Conservation (phyloP, 2,329 filamentous ascomycete genomes). For the Cadophora luteo-olivacea region DNA sequence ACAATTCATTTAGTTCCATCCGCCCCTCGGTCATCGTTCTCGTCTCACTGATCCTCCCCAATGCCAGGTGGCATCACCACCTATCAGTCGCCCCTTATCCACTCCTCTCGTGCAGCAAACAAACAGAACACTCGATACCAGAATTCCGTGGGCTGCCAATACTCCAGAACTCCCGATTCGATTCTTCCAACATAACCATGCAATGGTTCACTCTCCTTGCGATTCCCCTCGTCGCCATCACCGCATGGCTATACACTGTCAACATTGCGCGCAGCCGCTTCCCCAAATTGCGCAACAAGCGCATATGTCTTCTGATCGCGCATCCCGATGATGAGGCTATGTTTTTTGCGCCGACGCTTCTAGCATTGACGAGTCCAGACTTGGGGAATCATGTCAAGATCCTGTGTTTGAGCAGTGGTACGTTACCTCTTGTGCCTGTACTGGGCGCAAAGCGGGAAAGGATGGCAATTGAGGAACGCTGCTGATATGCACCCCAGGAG, state of each 20-base stretch:
- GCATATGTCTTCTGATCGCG: conserved; percentile 90
- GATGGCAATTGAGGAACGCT: neutral
- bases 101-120: conserved; percentile 10
- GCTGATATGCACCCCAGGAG: conserved; percentile 55
- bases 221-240: conserved; percentile 50
- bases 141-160: neutral
- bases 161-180: neutral
- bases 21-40: neutral
- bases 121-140: conserved; percentile 1
- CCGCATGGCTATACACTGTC: conserved; percentile 47
- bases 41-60: neutral
- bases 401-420: conserved; percentile 86
- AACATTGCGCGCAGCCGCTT: conserved; percentile 54
- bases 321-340: conserved; percentile 99
- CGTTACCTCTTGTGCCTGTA: conserved; percentile 21
- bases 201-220: conserved; percentile 39
- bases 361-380: conserved; percentile 81
- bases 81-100: conserved; percentile 9
- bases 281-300: conserved; percentile 78
- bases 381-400: conserved; percentile 93
- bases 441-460: neutral
- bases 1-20: neutral
- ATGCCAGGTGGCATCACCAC: conserved; percentile 13
- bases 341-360: conserved; percentile 93
- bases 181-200: conserved; percentile 32